A percentile compares a stretch with the other conserved stretches of the same genome.
Evolutionary conservation across 768 basidiomycete genomes (phyloP).

Genomic region (Cystofilobasidium ferigula): DNA sequence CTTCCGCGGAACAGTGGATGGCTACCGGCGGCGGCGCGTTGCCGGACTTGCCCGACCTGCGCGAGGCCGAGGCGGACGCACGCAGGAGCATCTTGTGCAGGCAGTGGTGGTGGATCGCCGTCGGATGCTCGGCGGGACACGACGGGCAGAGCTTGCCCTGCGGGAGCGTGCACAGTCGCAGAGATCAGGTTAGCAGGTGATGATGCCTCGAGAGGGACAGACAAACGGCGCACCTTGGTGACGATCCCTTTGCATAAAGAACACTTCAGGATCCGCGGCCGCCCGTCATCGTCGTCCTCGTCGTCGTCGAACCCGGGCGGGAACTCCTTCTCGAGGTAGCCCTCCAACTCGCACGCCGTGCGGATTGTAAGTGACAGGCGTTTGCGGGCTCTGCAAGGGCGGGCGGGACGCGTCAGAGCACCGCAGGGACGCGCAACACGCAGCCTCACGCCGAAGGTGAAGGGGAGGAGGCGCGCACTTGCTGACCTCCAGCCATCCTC

Average conservation of each 20-base stretch:
- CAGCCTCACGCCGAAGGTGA: not conserved
- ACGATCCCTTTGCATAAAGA: not conserved
- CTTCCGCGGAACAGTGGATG: not conserved
- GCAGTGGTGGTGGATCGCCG: constrained; percentile 4
- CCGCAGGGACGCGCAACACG: too few species aligned
- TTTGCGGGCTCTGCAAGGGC: constrained; percentile 53
- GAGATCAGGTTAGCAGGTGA: not conserved
- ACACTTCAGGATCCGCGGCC: not conserved
- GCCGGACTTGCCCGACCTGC: not conserved
- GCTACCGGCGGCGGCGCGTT: too few species aligned
- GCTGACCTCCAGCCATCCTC: constrained; percentile 46
- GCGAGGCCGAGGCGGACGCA: not conserved
- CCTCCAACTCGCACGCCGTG: constrained; percentile 57
- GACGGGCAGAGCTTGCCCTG: constrained; percentile 5
- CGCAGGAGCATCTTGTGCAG: not conserved
- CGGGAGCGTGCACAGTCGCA: not conserved
- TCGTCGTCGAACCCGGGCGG: constrained; percentile 47
- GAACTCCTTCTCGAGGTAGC: constrained; percentile 64
- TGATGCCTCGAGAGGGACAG: not conserved
- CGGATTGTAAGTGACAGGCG: constrained; percentile 50
- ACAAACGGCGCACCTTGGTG: not conserved
- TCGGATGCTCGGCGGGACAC: not conserved
- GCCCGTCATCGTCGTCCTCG: not conserved
- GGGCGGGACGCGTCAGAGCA: constrained; percentile 9
- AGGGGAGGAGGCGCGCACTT: constrained; percentile 49